Conservation (phyloP, 495 filamentous ascomycete species). For the Hypoxylon fuscum region DNA sequence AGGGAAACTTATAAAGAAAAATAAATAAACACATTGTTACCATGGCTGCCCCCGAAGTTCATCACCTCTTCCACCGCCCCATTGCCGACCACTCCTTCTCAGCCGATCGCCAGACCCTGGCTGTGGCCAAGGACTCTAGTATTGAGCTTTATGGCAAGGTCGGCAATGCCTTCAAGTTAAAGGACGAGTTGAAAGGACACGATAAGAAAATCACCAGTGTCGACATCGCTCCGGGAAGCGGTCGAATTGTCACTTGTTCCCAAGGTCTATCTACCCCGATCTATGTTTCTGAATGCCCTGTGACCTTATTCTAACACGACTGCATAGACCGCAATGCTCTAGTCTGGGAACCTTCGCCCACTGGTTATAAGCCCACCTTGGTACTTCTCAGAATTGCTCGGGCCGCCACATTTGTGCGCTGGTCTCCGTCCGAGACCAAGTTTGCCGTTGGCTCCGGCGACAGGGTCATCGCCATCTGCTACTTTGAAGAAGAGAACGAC, state of each 20-base stretch:
- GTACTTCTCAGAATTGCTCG: constrained; percentile 97
- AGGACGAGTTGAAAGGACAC: constrained; percentile 93
- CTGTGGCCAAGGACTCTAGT: constrained; percentile 87
- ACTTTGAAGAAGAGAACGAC: constrained; percentile 98
- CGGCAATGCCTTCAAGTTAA: constrained; percentile 80
- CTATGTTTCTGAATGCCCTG: not conserved
- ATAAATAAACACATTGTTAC: constrained; percentile 20
- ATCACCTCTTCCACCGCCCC: constrained; percentile 95
- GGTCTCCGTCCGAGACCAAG: constrained; percentile 96
- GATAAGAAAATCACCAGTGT: constrained; percentile 97
- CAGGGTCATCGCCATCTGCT: constrained; percentile 95
- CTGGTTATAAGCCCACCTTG: constrained; percentile 95
- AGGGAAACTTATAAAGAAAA: constrained; percentile 1
- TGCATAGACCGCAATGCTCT: constrained; percentile 92
- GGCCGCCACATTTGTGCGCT: constrained; percentile 95
- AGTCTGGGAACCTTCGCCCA: constrained; percentile 92
- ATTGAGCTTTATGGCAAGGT: constrained; percentile 86
- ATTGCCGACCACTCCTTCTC: constrained; percentile 99
- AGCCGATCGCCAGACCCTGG: constrained; percentile 85
- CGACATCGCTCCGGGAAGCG: constrained; percentile 89
- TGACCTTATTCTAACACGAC: constrained; percentile 2
- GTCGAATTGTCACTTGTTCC: constrained; percentile 96
- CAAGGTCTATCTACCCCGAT: constrained; percentile 68
- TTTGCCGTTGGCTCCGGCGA: constrained; percentile 98
- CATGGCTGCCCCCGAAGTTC: constrained; percentile 89